Percentiles rank a stretch among this genome's conserved stretches.
phyloP scores from a whole-genome alignment of 208 protist species.

The Polymyxa betae region DNA sequence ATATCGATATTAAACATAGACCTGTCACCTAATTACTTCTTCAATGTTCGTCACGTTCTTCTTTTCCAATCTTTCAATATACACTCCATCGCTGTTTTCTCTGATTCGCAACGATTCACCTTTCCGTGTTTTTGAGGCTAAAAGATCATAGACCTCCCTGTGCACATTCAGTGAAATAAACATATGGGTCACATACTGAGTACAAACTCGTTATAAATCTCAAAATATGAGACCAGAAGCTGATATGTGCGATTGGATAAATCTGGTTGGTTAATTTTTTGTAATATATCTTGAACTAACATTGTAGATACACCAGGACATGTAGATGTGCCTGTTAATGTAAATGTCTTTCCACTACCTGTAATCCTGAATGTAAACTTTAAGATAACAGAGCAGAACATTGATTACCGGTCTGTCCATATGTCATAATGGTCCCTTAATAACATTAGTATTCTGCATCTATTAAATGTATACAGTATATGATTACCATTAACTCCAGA shows the following conservation, averaged over 20 bases:
- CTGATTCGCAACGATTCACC: slow-evolving; percentile 16
- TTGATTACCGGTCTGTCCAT: slow-evolving; percentile 47
- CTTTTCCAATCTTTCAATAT: slow-evolving; percentile 39
- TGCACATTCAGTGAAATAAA: not conserved
- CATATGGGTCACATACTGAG: not conserved
- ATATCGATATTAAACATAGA: not conserved
- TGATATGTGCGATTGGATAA: not conserved
- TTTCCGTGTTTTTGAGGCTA: not conserved
- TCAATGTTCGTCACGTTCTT: not conserved
- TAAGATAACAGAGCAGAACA: no score
- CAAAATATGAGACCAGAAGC: slow-evolving; percentile 20
- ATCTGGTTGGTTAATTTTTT: not conserved
- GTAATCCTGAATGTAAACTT: no score
- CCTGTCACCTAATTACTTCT: not conserved
- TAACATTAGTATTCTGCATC: not conserved
- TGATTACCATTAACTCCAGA: not conserved
- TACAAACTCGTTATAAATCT: slow-evolving; percentile 46
- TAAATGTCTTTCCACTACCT: slow-evolving; percentile 50
- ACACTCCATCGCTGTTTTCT: slow-evolving; percentile 17
- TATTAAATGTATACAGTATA: not conserved
- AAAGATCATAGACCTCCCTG: slow-evolving; percentile 45
- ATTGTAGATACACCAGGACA: not conserved
- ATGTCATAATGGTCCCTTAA: slow-evolving; percentile 24
- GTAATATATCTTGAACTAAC: not conserved
- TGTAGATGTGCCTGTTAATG: not conserved